These are phyloP conservation scores for Albizia julibrissin DNA, from an alignment of 306 rosid genomes.

Conservation along the genomic window DNA sequence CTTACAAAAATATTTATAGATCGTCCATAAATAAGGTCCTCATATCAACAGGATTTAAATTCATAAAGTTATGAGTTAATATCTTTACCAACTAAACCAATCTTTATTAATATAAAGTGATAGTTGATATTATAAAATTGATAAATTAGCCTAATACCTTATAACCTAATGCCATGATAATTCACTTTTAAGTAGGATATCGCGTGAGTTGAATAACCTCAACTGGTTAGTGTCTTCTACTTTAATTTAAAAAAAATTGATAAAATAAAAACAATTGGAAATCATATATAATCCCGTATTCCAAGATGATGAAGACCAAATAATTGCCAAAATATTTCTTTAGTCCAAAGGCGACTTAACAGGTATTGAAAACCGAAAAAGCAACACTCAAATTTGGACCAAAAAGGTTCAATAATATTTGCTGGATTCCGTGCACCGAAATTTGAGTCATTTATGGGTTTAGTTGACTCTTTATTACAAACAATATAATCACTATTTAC, in stretches of 20 bases:
- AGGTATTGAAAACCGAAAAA: background rate
- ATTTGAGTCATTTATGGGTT: background rate
- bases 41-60: too few relatives aligned
- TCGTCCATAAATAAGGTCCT: accelerated
- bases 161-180: too few relatives aligned
- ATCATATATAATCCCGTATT: background rate
- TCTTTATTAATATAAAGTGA: too few relatives aligned
- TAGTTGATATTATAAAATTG: background rate
- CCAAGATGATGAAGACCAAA: background rate
- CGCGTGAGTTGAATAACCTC: accelerated
- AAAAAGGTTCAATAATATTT: background rate
- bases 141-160: too few relatives aligned
- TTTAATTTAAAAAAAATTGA: background rate
- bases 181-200: too few relatives aligned
- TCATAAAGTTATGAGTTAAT: too few relatives aligned
- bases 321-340: background rate
- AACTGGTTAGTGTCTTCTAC: too few relatives aligned
- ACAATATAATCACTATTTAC: too few relatives aligned
- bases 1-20: too few relatives aligned
- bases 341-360: background rate
- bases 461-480: too few relatives aligned
- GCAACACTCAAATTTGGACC: background rate
- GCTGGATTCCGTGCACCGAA: background rate
- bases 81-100: too few relatives aligned
- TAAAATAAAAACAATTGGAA: background rate